Conservation (phyloP, 2,329 filamentous ascomycete species). For the Sarocladiaceae sp. region DNA sequence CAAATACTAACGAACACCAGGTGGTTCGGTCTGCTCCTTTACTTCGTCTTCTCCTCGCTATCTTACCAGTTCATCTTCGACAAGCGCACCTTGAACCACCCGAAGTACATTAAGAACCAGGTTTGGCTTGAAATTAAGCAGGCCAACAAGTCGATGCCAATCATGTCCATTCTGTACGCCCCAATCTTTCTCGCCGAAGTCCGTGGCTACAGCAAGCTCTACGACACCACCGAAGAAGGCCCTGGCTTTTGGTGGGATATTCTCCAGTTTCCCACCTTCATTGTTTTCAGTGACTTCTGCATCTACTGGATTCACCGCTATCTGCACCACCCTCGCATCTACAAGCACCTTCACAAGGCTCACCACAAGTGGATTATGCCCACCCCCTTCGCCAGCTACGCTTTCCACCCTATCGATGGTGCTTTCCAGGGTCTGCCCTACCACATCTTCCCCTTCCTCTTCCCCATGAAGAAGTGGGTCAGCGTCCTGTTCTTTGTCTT, state of each 20-base stretch:
- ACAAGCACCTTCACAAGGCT: conserved; percentile 90
- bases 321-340: conserved; percentile 70
- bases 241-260: conserved; percentile 75
- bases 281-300: conserved; percentile 81
- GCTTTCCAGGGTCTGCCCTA: conserved; percentile 87
- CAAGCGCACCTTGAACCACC: conserved; percentile 82
- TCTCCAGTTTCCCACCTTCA: conserved; percentile 82
- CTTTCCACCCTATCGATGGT: conserved; percentile 92
- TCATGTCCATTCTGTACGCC: conserved; percentile 77
- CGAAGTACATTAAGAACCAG: conserved; percentile 94
- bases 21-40: conserved; percentile 79
- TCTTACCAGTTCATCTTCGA: conserved; percentile 91
- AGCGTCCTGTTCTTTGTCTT: conserved; percentile 85
- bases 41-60: conserved; percentile 77
- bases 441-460: conserved; percentile 88
- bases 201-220: conserved; percentile 80
- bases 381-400: conserved; percentile 85
- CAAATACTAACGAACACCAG: conserved; percentile 38
- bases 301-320: conserved; percentile 92
- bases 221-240: conserved; percentile 72
- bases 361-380: conserved; percentile 99
- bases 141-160: conserved; percentile 69
- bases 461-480: conserved; percentile 87
- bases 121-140: conserved; percentile 81
- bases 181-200: conserved; percentile 81